Evolutionary conservation across 1,284 basidiomycete genomes (phyloP).

Genomic region (Cryptococcus sp.): DNA sequence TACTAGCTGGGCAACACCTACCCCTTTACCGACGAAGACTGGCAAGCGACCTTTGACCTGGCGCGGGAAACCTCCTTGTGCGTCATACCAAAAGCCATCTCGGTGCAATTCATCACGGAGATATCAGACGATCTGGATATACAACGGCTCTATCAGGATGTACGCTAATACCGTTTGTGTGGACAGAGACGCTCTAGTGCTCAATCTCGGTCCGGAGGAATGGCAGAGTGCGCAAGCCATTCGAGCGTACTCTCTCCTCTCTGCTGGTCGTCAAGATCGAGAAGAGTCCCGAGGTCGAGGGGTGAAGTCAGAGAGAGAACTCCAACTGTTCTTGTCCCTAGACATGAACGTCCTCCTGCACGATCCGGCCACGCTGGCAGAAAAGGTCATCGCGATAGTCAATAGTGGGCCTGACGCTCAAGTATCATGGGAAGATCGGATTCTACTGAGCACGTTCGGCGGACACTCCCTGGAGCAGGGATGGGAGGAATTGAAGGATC

Average conservation of each 20-base stretch:
- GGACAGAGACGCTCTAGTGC: conserved; percentile 49
- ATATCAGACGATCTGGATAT: too few species aligned
- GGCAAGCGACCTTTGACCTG: conserved; percentile 44
- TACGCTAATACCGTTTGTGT: neutral
- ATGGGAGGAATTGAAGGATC: conserved; percentile 41
- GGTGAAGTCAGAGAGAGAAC: neutral
- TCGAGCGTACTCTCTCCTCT: conserved; percentile 34
- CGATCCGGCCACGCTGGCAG: conserved; percentile 21
- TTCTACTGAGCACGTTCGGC: conserved; percentile 46
- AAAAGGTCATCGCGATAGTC: conserved; percentile 19
- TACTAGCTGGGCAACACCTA: conserved; percentile 53
- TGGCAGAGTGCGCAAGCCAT: conserved; percentile 52
- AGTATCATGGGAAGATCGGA: conserved; percentile 25
- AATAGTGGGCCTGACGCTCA: conserved; percentile 9
- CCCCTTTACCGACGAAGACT: conserved; percentile 44
- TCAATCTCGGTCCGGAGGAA: conserved; percentile 52
- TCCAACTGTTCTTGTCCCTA: conserved; percentile 47
- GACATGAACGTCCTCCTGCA: conserved; percentile 51
- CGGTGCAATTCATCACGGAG: neutral
- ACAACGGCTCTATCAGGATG: too few species aligned
- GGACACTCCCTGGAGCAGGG: conserved; percentile 41
- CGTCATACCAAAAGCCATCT: conserved; percentile 8
- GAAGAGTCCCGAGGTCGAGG: neutral
- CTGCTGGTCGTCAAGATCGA: neutral
- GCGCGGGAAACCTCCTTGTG: conserved; percentile 46